Evolutionary conservation across 768 basidiomycete genomes (phyloP).

Genomic region (Tremella fuciformis): DNA sequence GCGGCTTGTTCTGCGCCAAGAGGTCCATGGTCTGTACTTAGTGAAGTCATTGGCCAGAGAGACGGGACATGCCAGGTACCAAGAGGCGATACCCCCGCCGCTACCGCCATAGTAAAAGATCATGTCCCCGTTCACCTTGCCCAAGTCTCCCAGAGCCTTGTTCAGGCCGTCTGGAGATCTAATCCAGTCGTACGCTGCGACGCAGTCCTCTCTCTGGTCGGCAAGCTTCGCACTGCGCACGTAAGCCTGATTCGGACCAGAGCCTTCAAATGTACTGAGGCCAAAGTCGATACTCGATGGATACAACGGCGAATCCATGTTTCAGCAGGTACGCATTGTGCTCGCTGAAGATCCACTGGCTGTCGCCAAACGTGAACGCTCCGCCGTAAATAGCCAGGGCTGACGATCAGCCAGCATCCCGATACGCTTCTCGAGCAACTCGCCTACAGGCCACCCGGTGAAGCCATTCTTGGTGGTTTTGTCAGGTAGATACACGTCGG

Average conservation of each 20-base stretch:
- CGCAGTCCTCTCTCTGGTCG: background rate
- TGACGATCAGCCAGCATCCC: background rate
- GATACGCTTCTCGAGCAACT: background rate
- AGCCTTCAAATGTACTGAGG: conserved; percentile 4
- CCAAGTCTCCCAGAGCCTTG: background rate
- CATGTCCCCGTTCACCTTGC: background rate
- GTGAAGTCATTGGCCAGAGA: background rate
- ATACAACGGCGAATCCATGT: background rate
- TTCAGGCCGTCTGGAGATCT: background rate
- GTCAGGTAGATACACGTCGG: conserved; percentile 3
- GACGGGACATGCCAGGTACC: background rate
- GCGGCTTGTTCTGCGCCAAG: background rate
- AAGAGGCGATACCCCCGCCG: background rate
- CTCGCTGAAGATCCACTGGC: background rate
- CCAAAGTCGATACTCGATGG: background rate
- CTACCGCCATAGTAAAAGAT: conserved; percentile 1
- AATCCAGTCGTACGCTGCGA: background rate
- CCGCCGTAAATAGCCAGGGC: background rate
- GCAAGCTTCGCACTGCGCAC: background rate
- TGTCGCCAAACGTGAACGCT: background rate
- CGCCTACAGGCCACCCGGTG: background rate
- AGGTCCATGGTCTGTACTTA: background rate
- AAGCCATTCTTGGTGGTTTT: background rate
- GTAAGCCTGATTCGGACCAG: background rate
- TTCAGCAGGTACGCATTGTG: background rate